Evolutionary conservation across 176 grass and related monocot species (phyloP).

Genomic region (Carex scoparia): DNA sequence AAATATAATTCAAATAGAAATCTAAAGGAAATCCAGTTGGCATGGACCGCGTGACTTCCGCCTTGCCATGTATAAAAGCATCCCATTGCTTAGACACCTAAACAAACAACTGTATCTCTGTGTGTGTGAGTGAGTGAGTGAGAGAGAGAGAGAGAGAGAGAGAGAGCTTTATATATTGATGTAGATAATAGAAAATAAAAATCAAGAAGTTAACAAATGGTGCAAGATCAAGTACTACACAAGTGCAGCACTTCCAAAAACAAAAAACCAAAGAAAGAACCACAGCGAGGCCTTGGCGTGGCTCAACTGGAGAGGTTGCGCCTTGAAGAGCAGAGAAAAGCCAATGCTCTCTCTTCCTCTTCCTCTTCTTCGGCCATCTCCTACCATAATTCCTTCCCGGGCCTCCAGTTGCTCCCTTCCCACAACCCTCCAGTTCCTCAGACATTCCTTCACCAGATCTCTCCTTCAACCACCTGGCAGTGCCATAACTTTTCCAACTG

Average conservation of each 20-base stretch:
- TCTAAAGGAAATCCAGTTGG: constrained; percentile 17
- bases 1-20: neutral
- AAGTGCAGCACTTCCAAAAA: constrained; percentile 46
- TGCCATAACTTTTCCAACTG: constrained; percentile 1
- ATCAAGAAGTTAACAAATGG: constrained; percentile 35
- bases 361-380: constrained; percentile 19
- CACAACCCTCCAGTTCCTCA: constrained; percentile 24
- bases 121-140: neutral
- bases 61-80: constrained; percentile 9
- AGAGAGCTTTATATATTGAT: too few relatives aligned
- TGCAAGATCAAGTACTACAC: constrained; percentile 41
- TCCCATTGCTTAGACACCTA: neutral
- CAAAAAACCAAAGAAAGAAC: constrained; percentile 62
- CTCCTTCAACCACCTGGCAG: constrained; percentile 22
- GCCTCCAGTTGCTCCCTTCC: constrained; percentile 22
- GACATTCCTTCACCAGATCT: constrained; percentile 1
- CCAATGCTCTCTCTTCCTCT: constrained; percentile 9
- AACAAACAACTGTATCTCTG: neutral
- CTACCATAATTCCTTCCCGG: neutral
- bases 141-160: neutral
- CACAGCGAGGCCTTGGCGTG: constrained; percentile 74
- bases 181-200: neutral
- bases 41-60: constrained; percentile 1
- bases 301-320: constrained; percentile 84
- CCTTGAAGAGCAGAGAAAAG: constrained; percentile 74